A percentile compares a stretch with the other conserved stretches of the same genome.
phyloP scores from a whole-genome alignment of 768 basidiomycete genomes.

The Boletus eberwhitei region DNA sequence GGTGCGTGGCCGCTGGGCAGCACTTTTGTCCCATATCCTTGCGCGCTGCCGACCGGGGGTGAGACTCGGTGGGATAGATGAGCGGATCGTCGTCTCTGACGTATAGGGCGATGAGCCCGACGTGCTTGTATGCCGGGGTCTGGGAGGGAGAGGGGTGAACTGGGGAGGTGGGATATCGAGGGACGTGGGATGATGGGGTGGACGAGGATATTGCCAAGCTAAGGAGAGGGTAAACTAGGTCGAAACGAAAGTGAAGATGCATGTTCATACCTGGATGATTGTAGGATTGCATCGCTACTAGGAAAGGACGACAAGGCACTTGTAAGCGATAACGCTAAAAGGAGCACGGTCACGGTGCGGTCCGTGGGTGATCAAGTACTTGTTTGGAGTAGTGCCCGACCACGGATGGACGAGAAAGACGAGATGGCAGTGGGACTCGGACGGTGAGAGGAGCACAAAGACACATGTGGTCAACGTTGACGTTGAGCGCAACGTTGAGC shows the following conservation, averaged over 20 bases:
- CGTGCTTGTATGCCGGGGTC: conserved; percentile 23
- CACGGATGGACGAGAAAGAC: not conserved
- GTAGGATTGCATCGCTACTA: conserved; percentile 28
- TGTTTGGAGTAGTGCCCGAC: not conserved
- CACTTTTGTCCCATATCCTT: conserved; percentile 18
- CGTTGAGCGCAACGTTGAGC: not conserved
- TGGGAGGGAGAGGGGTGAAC: conserved; percentile 5
- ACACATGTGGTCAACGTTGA: conserved; percentile 2
- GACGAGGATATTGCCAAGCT: conserved; percentile 20
- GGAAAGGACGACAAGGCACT: not conserved
- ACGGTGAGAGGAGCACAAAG: not conserved
- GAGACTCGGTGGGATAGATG: conserved; percentile 25
- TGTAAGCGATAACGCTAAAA: not conserved
- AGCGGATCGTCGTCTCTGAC: not conserved
- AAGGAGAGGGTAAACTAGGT: conserved; percentile 1
- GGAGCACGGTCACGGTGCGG: not conserved
- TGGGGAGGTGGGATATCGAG: conserved; percentile 16
- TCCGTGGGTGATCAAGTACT: conserved; percentile 1
- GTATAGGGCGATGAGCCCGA: conserved; percentile 5
- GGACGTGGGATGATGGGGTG: conserved; percentile 21
- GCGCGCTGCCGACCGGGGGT: conserved; percentile 22
- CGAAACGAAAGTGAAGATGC: not conserved
- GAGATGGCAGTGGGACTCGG: not conserved
- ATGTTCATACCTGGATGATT: conserved; percentile 27
- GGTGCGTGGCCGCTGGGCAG: conserved; percentile 12